These are phyloP conservation scores for Solanum dulcamara DNA, from an alignment of 257 asterid species.

Conservation along the genomic window DNA sequence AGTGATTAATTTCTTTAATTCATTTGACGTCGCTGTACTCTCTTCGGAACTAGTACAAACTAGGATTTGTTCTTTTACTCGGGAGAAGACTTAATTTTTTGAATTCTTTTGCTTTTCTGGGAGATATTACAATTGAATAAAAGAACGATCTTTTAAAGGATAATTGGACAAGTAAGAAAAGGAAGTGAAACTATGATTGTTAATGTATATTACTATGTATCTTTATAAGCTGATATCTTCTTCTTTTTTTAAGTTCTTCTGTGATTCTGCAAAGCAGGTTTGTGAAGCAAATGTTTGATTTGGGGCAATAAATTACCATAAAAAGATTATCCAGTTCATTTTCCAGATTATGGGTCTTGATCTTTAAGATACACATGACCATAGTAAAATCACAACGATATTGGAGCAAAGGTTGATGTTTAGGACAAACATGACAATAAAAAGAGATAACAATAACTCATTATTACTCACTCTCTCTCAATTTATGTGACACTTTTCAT, in stretches of 20 bases:
- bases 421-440: neutral
- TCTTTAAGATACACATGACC: neutral
- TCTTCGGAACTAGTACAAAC: too few species aligned
- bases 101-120: neutral
- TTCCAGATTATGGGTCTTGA: neutral
- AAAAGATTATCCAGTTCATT: too few species aligned
- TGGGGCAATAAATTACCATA: neutral
- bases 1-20: too few species aligned
- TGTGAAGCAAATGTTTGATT: too few species aligned
- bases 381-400: neutral
- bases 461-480: neutral
- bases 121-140: neutral
- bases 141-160: neutral
- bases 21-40: too few species aligned
- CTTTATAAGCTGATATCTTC: neutral
- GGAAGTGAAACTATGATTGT: neutral
- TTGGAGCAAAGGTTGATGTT: neutral
- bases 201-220: too few species aligned
- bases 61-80: neutral
- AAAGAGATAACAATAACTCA: neutral
- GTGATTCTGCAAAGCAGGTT: too few species aligned
- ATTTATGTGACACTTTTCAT: too few species aligned
- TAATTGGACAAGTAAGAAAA: neutral
- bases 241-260: too few species aligned
- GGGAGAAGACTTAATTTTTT: neutral